phyloP scores from a whole-genome alignment of 2,329 filamentous ascomycete genomes.

The Colletotrichum sp. region DNA sequence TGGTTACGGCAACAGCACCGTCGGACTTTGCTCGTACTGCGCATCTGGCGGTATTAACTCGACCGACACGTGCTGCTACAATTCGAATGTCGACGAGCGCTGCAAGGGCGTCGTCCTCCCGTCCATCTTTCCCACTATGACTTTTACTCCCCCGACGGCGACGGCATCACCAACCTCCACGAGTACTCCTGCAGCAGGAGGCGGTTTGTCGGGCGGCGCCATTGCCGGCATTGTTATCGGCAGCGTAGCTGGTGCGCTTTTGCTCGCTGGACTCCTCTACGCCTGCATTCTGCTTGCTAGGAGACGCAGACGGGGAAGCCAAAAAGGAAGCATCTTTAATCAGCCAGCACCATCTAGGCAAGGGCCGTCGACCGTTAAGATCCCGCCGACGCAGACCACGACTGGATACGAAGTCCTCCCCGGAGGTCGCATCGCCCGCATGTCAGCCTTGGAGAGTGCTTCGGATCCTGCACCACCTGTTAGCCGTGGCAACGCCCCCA shows the following conservation, averaged over 20 bases:
- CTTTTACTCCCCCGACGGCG: slow-evolving; percentile 55
- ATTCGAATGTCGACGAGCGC: slow-evolving; percentile 73
- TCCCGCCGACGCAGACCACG: slow-evolving; percentile 27
- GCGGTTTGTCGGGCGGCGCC: slow-evolving; percentile 75
- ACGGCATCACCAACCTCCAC: slow-evolving; percentile 44
- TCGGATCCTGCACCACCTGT: slow-evolving; percentile 60
- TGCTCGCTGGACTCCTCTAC: slow-evolving; percentile 74
- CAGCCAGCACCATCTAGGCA: slow-evolving; percentile 79
- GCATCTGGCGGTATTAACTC: slow-evolving; percentile 83
- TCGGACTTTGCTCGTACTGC: slow-evolving; percentile 89
- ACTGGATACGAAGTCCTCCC: slow-evolving; percentile 77
- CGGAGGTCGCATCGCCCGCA: slow-evolving; percentile 89
- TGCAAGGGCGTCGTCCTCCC: slow-evolving; percentile 83
- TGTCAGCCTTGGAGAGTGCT: slow-evolving; percentile 89
- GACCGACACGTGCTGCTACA: slow-evolving; percentile 94
- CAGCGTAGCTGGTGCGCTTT: slow-evolving; percentile 70
- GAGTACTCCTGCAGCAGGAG: slow-evolving; percentile 34
- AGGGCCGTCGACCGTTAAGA: slow-evolving; percentile 47
- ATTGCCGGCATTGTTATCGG: slow-evolving; percentile 94
- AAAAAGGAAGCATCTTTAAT: slow-evolving; percentile 81
- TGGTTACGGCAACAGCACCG: slow-evolving; percentile 74
- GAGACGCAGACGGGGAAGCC: slow-evolving; percentile 62
- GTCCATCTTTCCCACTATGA: slow-evolving; percentile 72
- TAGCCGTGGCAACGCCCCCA: slow-evolving; percentile 27
- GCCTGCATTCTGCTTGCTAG: slow-evolving; percentile 61